Evolutionary conservation across 2,329 filamentous ascomycete species (phyloP).

Genomic region (Amauroascus niger): DNA sequence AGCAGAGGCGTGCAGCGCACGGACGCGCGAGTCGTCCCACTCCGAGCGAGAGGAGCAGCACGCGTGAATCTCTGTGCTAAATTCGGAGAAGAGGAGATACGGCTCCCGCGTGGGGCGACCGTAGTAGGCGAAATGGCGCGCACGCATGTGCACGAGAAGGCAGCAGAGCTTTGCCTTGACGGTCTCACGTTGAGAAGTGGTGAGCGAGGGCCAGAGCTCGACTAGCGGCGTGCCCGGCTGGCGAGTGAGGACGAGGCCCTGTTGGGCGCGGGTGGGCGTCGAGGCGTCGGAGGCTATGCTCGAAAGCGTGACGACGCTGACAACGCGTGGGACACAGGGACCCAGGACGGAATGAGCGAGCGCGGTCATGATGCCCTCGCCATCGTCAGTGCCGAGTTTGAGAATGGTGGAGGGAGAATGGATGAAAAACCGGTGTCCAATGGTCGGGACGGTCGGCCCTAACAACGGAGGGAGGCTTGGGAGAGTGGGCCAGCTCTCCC

Average conservation of each 20-base stretch:
- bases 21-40: conserved; percentile 17
- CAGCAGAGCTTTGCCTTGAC: conserved; percentile 14
- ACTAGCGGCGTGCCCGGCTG: conserved; percentile 12
- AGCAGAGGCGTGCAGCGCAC: conserved; percentile 5
- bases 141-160: conserved; percentile 16
- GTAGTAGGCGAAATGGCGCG: conserved; percentile 16
- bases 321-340: conserved; percentile 14
- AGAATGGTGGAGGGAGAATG: conserved; percentile 13
- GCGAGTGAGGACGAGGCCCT: conserved; percentile 15
- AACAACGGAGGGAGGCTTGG: conserved; percentile 9
- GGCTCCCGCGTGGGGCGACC: conserved; percentile 15
- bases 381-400: conserved; percentile 13
- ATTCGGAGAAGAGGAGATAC: conserved; percentile 12
- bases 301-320: conserved; percentile 4
- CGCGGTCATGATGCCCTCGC: conserved; percentile 15
- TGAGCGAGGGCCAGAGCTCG: conserved; percentile 17
- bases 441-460: conserved; percentile 13
- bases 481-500: conserved; percentile 12
- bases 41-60: too few relatives aligned
- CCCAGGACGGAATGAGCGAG: conserved; percentile 16
- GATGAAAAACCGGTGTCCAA: conserved; percentile 14
- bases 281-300: not conserved
- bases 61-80: too few relatives aligned
- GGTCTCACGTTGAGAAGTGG: conserved; percentile 10
- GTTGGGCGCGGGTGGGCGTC: not conserved